Base-by-base conservation (phyloP, 1,284 basidiomycete genomes). In the Puccinia horiana region DNA sequence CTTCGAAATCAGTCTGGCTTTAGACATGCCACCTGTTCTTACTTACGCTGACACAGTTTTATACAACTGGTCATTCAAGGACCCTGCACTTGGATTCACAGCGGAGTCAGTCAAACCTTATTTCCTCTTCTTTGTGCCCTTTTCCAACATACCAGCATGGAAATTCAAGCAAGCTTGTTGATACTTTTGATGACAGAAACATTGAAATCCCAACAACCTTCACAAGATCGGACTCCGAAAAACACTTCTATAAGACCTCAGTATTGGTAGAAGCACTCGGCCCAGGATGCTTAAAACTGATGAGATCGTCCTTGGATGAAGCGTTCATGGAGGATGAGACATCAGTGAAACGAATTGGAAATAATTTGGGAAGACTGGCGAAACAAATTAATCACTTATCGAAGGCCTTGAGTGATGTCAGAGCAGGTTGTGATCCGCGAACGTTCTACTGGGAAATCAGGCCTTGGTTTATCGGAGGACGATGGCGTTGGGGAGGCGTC, bases 31-130 rank as follows among this genome's bases (percentile, higher is more conserved):
- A 0, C 95, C 96, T 0, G 90, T 98, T 61, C 89, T 96, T 69
- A 98, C 95, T 1, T 98, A 97, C 86, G 93, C 95, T 16, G 95
- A 96, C 86, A 93, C 92, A 42, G 95, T 98, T 1, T 89, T 98
- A 9, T 98, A 95, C 89, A 97, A 98, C 86, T 97, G 94, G 94
- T 87, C 78, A 18, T 83, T 87, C 56, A 83, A 84, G 26, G 85
- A 88, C 81, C 83, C 85, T 11, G 42, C 84, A 0, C 83, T 76
- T 9, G 87, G 87, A 1, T 83, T 87, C 44, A 81, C 83, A 20
- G 83, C 84, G 16, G 84, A 84, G 83, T 84, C 44, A 47, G 83
- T 83, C 12, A 35, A 4, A 4, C 12, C 12, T 37, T 40, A 42
- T 9, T 16, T 76, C 29, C 47, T 58, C 47, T 20, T 16, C 12